phyloP scores from a whole-genome alignment of 108 stramenopile species.

The Craspedostauros australis region DNA sequence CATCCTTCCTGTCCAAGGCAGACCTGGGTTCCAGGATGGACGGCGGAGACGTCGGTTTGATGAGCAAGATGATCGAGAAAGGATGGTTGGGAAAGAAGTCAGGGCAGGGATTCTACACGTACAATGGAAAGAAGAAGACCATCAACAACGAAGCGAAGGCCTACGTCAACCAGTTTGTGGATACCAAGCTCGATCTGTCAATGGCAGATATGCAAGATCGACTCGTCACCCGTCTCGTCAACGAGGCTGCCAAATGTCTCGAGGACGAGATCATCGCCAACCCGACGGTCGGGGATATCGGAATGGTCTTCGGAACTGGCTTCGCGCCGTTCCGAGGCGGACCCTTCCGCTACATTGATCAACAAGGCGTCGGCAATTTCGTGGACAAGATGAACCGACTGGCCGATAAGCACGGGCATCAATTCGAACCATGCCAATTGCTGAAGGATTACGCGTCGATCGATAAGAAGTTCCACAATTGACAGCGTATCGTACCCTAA shows the following conservation, averaged over 20 bases:
- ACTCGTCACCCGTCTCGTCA: slow-evolving; percentile 90
- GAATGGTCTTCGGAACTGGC: slow-evolving; percentile 98
- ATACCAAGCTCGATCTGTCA: slow-evolving; percentile 47
- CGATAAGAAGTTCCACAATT: slow-evolving; percentile 93
- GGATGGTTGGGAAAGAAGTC: slow-evolving; percentile 95
- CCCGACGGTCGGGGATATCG: slow-evolving; percentile 97
- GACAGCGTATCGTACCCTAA: no score
- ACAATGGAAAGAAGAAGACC: slow-evolving; percentile 76
- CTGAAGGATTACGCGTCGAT: slow-evolving; percentile 91
- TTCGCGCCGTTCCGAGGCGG: slow-evolving; percentile 99
- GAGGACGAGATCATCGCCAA: slow-evolving; percentile 97
- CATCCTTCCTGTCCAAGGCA: slow-evolving; percentile 84
- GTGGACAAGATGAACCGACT: slow-evolving; percentile 92
- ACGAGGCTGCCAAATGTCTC: slow-evolving; percentile 96
- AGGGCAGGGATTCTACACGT: slow-evolving; percentile 97
- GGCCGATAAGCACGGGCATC: slow-evolving; percentile 89
- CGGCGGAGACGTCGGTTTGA: slow-evolving; percentile 88
- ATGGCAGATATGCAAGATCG: slow-evolving; percentile 94
- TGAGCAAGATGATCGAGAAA: slow-evolving; percentile 93
- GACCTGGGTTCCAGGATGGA: slow-evolving; percentile 93
- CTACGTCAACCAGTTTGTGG: slow-evolving; percentile 65
- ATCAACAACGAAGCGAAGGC: slow-evolving; percentile 77
- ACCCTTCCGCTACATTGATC: slow-evolving; percentile 95
- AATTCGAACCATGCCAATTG: slow-evolving; percentile 96
- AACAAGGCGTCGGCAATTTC: slow-evolving; percentile 80